Conservation (phyloP, 2,329 filamentous ascomycete genomes). For the Verticillium dahliae region DNA sequence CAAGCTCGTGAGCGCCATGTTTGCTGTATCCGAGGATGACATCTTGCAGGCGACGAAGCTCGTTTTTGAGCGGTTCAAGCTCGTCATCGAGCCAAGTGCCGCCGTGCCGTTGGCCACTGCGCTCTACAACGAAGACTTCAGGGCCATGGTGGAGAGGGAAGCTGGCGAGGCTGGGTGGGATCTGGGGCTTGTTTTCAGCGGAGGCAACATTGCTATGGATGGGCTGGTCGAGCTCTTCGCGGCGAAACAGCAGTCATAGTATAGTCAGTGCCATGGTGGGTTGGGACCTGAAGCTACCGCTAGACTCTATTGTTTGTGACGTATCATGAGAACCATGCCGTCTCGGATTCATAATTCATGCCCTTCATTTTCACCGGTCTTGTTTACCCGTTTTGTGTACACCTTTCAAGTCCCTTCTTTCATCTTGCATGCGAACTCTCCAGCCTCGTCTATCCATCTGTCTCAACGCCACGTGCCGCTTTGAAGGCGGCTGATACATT, state of each 20-base stretch:
- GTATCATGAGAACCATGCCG: background rate
- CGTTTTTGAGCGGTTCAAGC: slow-evolving; percentile 81
- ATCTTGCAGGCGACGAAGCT: slow-evolving; percentile 71
- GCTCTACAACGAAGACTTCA: slow-evolving; percentile 81
- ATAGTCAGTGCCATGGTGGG: background rate
- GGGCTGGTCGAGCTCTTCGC: slow-evolving; percentile 45
- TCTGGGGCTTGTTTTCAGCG: slow-evolving; percentile 52
- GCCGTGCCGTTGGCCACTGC: slow-evolving; percentile 79
- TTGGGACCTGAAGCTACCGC: background rate
- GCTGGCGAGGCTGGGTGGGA: slow-evolving; percentile 70
- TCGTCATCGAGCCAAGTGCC: slow-evolving; percentile 82
- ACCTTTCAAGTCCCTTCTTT: background rate
- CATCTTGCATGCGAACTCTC: background rate
- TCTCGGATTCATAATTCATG: background rate
- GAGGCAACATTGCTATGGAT: slow-evolving; percentile 53
- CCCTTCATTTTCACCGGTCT: background rate
- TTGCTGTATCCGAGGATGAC: slow-evolving; percentile 72
- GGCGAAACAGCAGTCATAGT: background rate
- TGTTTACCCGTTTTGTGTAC: background rate
- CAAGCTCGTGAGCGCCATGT: slow-evolving; percentile 63
- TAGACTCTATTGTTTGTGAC: background rate
- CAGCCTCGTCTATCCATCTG: no score
- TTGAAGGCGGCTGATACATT: background rate
- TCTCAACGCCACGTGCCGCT: background rate
- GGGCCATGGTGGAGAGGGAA: slow-evolving; percentile 61